phyloP scores from a whole-genome alignment of 257 asterid genomes.

The Solanum sejunctum region DNA sequence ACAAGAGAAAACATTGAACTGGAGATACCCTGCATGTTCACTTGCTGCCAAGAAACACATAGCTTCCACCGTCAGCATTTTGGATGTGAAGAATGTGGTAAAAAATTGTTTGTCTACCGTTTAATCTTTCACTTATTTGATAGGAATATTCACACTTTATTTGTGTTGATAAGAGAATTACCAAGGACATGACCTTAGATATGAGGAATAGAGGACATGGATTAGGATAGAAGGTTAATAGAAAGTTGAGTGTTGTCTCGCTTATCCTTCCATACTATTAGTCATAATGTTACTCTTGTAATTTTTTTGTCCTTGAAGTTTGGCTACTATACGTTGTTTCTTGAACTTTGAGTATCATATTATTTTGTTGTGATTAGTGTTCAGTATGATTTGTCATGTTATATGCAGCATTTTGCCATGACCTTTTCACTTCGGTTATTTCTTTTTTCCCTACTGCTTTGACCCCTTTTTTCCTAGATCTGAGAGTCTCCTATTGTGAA shows the following conservation, averaged over 20 bases:
- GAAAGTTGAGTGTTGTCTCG: not conserved
- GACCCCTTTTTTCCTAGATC: no score
- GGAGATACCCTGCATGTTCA: slow-evolving; percentile 68
- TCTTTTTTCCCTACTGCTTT: no score
- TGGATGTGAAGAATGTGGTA: slow-evolving; percentile 78
- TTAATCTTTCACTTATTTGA: not conserved
- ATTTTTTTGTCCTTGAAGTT: no score
- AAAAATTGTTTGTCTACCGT: not conserved
- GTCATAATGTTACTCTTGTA: no score
- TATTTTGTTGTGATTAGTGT: no score
- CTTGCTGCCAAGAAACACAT: slow-evolving; percentile 63
- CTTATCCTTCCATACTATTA: not conserved
- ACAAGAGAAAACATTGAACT: slow-evolving; percentile 54
- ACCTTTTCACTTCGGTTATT: no score
- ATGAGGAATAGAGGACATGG: not conserved
- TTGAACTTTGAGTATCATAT: no score
- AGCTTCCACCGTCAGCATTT: slow-evolving; percentile 59
- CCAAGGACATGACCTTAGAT: not conserved
- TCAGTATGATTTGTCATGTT: no score
- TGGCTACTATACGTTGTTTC: no score
- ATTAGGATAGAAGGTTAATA: not conserved
- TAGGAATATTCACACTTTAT: not conserved
- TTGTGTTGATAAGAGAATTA: not conserved
- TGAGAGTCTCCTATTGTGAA: not conserved
- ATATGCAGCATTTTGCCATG: no score